Conservation (phyloP, 306 rosid genomes). For the barrel medic (Medicago truncatula) region MtrunA17r5.0-ANR NC_053048.1:13624001-13624500, state of each 20-base stretch:
- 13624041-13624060: neutral
- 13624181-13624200: neutral
- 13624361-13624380: too few relatives aligned
- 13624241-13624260: neutral
- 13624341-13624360: too few relatives aligned
- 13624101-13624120: neutral
- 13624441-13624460: neutral
- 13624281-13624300: too few relatives aligned
- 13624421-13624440: neutral
- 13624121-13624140: neutral
- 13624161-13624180: neutral
- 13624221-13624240: neutral
- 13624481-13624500: neutral
- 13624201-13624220: neutral
- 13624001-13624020: neutral
- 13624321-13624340: neutral
- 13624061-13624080: neutral
- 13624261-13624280: too few relatives aligned
- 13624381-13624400: neutral
- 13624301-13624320: neutral
- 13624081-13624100: neutral
- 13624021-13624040: neutral
- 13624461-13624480: too few relatives aligned
- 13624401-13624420: neutral
- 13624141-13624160: neutral